Base-by-base conservation (phyloP, 2,329 filamentous ascomycete species). In the Hypoxylon sp. region DNA sequence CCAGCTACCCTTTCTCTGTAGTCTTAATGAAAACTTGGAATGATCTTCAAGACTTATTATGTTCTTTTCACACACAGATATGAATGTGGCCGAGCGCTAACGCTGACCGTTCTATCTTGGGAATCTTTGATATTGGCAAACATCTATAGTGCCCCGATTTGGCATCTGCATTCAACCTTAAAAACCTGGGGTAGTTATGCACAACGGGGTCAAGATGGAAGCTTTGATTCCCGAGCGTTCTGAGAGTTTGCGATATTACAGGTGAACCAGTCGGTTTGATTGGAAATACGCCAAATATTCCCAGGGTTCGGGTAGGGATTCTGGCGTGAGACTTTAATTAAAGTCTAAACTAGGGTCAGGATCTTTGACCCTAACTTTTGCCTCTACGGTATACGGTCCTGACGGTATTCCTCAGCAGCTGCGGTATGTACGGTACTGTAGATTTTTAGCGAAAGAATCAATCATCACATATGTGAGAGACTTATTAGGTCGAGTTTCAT, bases 271-370 rank as follows among this genome's bases (percentile, higher is more conserved):
- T 11, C 13, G 54, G 14, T 55, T 31, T 68, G 58, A 67, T 64
- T 70, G 67, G 67, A 66, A 68, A 69, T 63, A 42, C 31, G 26
- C 61, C 26, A 35, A 55, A 61, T 46, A 29, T 52, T 59, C 14
- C 35, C 39, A 67, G 57, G 67, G 65, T 57, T 59, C 33, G 33
- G 52, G 47, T 67, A 72, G 52, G 70, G 67, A 53, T 60, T 57
- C 59, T 39, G 48, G 59, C 52, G 57, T 59, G 37, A 44, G 60
- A 63, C 51, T 72, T 71, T 71, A 66, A 71, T 69, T 68, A 70
- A 64, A 61, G 57, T 70, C 66, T 51, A 68, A 59, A 66, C 64
- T 44, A 61, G 67, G 63, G 63, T 63, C n/a, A 35, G 61, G 48
- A 61, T 66, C 63, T 58, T 66, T 29, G 19, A 10, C 17, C 5